Evolutionary conservation across 2,329 filamentous ascomycete species (phyloP), one percentile per base, ranked within the genome.

Genomic region (Basipetospora chlamydospora): DNA sequence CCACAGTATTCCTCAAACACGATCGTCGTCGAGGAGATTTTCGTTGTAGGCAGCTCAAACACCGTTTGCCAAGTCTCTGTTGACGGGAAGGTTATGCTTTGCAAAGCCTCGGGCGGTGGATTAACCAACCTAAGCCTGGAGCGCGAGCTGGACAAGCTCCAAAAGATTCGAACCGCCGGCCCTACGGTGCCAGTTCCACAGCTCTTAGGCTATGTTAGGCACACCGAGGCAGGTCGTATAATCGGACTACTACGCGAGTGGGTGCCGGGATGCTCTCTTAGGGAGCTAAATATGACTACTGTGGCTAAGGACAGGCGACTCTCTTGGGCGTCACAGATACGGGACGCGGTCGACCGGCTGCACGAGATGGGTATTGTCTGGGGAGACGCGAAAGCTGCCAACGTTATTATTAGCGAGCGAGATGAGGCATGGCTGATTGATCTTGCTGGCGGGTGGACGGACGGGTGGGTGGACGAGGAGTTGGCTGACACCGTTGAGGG

Each of bases 351-450:
- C 7, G 7, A 12, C 22, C 12, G 22, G 7, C 12, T 12, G 7
- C 48, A 52, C 26, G 26, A 40, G 9, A 22, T 21, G 9, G 48
- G 47, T 5, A 46, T 53, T 10, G 33, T 49, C 16, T 56, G 50
- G 53, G 51, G 54, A 9, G 51, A 54, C 32, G 51, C 41, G 6
- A 55, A 55, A 33, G 39, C 48, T 2, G 44, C 46, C 10, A 55
- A 56, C 33, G 38, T 53, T n/a, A 39, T 56, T 10, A 48, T 56
- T 15, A 49, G 52, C 23, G 28, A 33, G 20, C 30, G 46, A 10
- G 45, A 48, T 6, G 42, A 55, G 33, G 46, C 49, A 1, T 53
- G 51, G 47, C 35, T 53, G 2, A 45, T 47, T 12, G 49, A 55
- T 33, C 55, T 56, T 40, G 51, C 47, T 3, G 51, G 50, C 12